Evolutionary conservation across 2,329 filamentous ascomycete genomes (phyloP).

Genomic region (Ophiostoma novo-ulmi): DNA sequence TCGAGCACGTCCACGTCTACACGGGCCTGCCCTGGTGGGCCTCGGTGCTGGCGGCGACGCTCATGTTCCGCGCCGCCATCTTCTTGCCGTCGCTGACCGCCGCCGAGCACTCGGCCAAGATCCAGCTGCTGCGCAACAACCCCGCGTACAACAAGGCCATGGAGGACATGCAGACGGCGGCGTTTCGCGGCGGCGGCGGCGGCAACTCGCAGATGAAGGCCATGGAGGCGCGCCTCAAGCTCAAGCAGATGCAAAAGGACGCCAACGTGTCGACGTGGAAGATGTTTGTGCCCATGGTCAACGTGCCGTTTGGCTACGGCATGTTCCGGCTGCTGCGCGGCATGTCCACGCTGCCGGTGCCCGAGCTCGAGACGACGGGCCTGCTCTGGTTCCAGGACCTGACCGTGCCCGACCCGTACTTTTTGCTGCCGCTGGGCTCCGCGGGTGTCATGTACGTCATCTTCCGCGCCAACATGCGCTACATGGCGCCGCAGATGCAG

Average conservation of each 20-base stretch:
- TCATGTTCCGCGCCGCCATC: constrained; percentile 59
- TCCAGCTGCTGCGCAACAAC: constrained; percentile 44
- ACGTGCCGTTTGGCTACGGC: constrained; percentile 68
- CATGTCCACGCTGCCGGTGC: constrained; percentile 75
- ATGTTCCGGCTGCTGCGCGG: constrained; percentile 70
- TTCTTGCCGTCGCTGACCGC: constrained; percentile 60
- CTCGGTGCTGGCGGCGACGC: constrained; percentile 61
- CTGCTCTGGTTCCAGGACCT: constrained; percentile 76
- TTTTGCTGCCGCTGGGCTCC: constrained; percentile 62
- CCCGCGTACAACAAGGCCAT: constrained; percentile 49
- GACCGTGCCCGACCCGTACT: constrained; percentile 70
- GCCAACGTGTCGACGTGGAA: constrained; percentile 51
- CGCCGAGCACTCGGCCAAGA: constrained; percentile 57
- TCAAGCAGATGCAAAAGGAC: constrained; percentile 47
- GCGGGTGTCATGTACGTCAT: constrained; percentile 49
- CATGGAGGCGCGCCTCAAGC: constrained; percentile 42
- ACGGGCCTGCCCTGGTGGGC: constrained; percentile 76
- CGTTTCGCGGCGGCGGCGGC: constrained; percentile 27
- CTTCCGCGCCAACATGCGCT: constrained; percentile 32
- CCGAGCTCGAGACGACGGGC: constrained; percentile 63
- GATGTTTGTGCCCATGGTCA: constrained; percentile 51
- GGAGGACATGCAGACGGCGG: constrained; percentile 38
- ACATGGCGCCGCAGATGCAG: constrained; percentile 34
- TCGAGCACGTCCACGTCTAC: constrained; percentile 80
- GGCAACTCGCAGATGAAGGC: constrained; percentile 45